A percentile compares a stretch with the other conserved stretches of the same genome.
Conservation (phyloP, 345 rosid genomes). For the Eucalyptus sp. region DNA sequence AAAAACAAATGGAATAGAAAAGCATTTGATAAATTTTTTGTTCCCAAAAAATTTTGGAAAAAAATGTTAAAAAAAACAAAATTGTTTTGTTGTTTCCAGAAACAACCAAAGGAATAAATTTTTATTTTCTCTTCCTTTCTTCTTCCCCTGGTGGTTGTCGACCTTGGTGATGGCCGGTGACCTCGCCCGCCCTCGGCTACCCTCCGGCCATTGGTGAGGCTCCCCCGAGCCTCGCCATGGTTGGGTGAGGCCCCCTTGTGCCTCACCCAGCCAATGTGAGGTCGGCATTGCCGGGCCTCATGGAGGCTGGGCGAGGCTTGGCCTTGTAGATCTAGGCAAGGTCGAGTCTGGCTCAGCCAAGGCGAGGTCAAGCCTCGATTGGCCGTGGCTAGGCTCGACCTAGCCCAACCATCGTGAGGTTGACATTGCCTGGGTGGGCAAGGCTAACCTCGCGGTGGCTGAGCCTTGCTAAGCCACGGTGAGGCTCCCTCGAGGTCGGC, state of each 20-base stretch:
- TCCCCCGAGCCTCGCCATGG: no score
- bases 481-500: no score
- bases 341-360: accelerated
- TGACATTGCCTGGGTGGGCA: accelerated
- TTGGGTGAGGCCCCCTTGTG: no score
- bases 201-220: accelerated
- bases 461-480: accelerated
- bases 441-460: accelerated
- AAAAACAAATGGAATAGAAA: no score
- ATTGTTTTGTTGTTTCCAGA: accelerated
- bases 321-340: accelerated
- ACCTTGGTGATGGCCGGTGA: no score
- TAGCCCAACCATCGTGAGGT: no score
- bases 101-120: no score
- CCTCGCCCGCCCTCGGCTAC: accelerated
- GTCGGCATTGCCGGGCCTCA: accelerated
- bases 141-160: accelerated
- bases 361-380: accelerated
- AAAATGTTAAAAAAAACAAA: no score
- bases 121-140: no score
- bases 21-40: no score
- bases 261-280: accelerated
- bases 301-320: accelerated
- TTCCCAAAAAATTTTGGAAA: no score
- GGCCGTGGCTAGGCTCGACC: accelerated